phyloP scores from a whole-genome alignment of 306 rosid species.

The Quercus aquifolioides region DNA sequence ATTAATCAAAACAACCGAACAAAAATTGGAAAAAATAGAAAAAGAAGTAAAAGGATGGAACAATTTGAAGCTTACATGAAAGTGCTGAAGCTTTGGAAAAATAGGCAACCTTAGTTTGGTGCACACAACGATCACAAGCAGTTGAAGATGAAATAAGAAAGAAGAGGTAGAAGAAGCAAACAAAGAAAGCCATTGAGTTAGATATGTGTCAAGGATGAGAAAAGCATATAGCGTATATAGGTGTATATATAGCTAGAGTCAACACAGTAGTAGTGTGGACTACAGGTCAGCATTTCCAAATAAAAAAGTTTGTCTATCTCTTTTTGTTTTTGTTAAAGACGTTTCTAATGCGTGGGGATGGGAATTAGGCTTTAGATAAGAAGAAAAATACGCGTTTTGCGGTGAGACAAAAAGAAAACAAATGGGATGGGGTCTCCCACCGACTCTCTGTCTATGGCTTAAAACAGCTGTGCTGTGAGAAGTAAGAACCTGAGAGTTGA shows the following conservation, averaged over 20 bases:
- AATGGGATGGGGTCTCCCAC: constrained; percentile 27
- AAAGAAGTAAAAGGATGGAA: neutral
- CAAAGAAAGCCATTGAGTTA: constrained; percentile 41
- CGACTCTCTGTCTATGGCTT: constrained; percentile 25
- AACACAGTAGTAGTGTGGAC: constrained; percentile 7
- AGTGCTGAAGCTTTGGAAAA: constrained; percentile 54
- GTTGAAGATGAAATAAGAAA: constrained; percentile 47
- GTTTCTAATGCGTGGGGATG: neutral
- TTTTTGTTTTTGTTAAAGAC: neutral
- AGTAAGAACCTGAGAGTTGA: neutral
- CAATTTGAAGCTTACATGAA: constrained; percentile 42
- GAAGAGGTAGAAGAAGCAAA: constrained; percentile 31
- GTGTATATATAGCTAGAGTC: constrained; percentile 12
- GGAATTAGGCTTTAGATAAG: constrained; percentile 7
- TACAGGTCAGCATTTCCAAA: constrained; percentile 47
- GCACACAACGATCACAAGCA: constrained; percentile 75
- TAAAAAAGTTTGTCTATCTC: neutral
- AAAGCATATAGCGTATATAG: neutral
- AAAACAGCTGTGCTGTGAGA: constrained; percentile 28
- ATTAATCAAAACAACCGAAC: neutral
- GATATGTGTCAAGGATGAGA: neutral
- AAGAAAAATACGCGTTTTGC: constrained; percentile 24
- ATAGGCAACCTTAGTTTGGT: constrained; percentile 54
- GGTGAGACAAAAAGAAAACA: constrained; percentile 20
- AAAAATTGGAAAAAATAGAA: neutral